Evolutionary conservation across 2,329 filamentous ascomycete genomes (phyloP).

Genomic region (Ceratocystis lukuohia): DNA sequence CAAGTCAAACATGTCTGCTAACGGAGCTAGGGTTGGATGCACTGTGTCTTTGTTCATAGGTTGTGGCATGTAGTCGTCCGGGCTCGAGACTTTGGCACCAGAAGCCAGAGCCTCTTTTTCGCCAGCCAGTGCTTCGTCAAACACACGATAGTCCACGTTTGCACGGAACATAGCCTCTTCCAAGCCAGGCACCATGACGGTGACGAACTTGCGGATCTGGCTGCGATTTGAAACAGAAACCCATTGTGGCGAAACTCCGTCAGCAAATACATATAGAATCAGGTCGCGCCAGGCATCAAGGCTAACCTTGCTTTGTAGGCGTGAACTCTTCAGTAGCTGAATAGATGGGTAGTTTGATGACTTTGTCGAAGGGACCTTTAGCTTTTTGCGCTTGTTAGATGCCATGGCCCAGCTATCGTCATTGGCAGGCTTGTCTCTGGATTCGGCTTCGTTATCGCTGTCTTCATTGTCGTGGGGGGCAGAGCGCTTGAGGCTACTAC

Average conservation of each 20-base stretch:
- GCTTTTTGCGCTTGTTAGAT: constrained; percentile 39
- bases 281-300: constrained; percentile 50
- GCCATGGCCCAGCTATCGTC: constrained; percentile 44
- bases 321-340: constrained; percentile 42
- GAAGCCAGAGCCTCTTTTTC: constrained; percentile 26
- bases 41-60: constrained; percentile 38
- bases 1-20: constrained; percentile 73
- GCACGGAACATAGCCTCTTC: constrained; percentile 81
- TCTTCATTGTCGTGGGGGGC: constrained; percentile 34
- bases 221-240: constrained; percentile 48
- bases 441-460: constrained; percentile 24
- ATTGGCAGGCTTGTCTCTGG: constrained; percentile 18
- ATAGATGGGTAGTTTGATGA: constrained; percentile 47
- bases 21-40: constrained; percentile 44
- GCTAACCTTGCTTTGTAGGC: constrained; percentile 48
- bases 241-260: constrained; percentile 52
- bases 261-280: constrained; percentile 53
- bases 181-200: constrained; percentile 82
- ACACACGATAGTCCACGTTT: constrained; percentile 30
- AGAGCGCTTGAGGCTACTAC: constrained; percentile 36
- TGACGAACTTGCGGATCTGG: constrained; percentile 64
- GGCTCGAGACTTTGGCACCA: constrained; percentile 30
- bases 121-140: constrained; percentile 28
- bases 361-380: constrained; percentile 45
- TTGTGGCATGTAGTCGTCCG: constrained; percentile 48